A percentile compares a stretch with the other conserved stretches of the same genome.
phyloP scores from a whole-genome alignment of 176 grass and related monocot genomes.

The Musa acuminata region DNA sequence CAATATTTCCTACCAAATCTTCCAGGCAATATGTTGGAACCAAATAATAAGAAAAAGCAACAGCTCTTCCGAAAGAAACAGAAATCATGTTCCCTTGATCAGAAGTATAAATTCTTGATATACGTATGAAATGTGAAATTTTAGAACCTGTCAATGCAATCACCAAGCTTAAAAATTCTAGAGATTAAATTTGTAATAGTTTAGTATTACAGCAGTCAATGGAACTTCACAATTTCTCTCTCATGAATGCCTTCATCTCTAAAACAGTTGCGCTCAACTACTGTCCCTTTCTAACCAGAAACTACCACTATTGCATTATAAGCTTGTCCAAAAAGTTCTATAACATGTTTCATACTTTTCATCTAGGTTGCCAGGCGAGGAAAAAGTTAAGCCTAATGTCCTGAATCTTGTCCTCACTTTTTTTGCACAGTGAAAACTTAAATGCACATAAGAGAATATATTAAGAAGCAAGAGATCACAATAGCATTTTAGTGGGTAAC shows the following conservation, averaged over 20 bases:
- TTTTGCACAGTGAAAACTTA: too few relatives aligned
- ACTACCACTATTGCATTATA: background rate
- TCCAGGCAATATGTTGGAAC: too few relatives aligned
- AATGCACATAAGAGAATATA: background rate
- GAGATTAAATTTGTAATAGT: background rate
- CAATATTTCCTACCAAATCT: too few relatives aligned
- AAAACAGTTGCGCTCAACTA: background rate
- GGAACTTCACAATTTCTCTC: background rate
- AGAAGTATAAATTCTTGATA: too few relatives aligned
- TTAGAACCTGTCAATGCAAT: background rate
- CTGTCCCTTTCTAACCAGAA: background rate
- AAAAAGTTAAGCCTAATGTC: background rate
- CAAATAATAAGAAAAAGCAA: too few relatives aligned
- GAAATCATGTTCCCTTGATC: too few relatives aligned
- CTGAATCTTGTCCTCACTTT: too few relatives aligned
- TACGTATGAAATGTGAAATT: too few relatives aligned
- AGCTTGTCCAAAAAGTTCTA: background rate
- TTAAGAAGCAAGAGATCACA: background rate
- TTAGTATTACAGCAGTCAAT: background rate
- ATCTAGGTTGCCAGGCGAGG: background rate
- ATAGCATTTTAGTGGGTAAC: background rate
- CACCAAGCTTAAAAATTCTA: background rate
- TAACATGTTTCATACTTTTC: background rate
- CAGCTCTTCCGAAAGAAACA: too few relatives aligned
- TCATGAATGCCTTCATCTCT: background rate